Conservation (phyloP, 202 grass and related monocot genomes). For the Tripidium arundinaceum region DNA sequence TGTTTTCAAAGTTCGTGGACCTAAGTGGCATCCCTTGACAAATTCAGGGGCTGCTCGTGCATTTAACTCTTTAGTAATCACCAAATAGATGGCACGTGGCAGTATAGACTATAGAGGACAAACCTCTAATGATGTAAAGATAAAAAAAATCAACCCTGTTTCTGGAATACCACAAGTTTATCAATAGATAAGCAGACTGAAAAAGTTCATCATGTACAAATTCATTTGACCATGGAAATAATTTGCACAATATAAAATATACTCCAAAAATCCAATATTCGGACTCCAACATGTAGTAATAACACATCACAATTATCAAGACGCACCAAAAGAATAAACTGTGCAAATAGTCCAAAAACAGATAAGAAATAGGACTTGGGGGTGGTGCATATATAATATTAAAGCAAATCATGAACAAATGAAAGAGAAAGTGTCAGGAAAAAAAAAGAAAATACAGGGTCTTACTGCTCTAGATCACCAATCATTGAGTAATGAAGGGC, state of each 20-base stretch:
- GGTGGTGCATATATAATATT: background rate
- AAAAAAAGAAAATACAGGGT: slow-evolving; percentile 26
- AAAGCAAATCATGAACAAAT: slow-evolving; percentile 17
- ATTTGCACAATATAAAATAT: slow-evolving; percentile 3
- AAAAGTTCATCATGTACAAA: slow-evolving; percentile 5
- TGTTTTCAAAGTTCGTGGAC: too few species aligned
- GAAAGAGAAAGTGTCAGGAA: background rate
- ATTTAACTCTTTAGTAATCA: background rate
- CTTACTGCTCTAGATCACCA: slow-evolving; percentile 86
- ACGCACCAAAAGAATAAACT: slow-evolving; percentile 9
- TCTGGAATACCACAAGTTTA: background rate
- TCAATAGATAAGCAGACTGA: slow-evolving; percentile 13
- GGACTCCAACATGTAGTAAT: background rate
- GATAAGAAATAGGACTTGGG: background rate
- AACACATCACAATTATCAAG: background rate
- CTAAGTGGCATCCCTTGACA: too few species aligned
- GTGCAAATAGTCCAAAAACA: slow-evolving; percentile 7
- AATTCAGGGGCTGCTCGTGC: too few species aligned
- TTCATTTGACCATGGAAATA: slow-evolving; percentile 11
- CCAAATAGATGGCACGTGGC: background rate
- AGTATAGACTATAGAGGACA: background rate
- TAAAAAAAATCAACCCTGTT: background rate
- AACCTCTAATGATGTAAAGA: background rate
- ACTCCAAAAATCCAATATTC: slow-evolving; percentile 10
- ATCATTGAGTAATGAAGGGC: slow-evolving; percentile 72